Conservation (phyloP, 768 basidiomycete species). For the Pisolithus orientalis region DNA sequence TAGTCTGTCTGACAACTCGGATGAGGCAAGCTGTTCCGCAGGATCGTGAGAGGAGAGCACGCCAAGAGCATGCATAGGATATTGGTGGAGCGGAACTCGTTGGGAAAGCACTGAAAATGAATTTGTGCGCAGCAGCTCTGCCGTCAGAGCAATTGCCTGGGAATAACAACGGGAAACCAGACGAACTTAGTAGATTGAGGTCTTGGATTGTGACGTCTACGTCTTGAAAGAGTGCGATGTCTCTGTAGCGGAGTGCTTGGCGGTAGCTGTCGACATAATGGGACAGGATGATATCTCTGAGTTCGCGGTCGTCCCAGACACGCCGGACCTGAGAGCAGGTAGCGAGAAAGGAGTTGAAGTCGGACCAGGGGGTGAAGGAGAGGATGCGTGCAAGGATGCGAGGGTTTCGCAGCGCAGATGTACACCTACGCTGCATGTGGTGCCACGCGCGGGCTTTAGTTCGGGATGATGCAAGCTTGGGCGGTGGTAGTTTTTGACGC, state of each 20-base stretch:
- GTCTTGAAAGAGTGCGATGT: constrained; percentile 35
- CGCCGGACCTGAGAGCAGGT: constrained; percentile 31
- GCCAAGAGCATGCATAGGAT: constrained; percentile 62
- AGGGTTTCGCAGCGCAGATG: constrained; percentile 28
- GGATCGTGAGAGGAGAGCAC: constrained; percentile 34
- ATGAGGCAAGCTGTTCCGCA: constrained; percentile 21
- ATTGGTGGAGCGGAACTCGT: constrained; percentile 56
- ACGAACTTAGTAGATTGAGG: constrained; percentile 61
- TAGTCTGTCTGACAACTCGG: constrained; percentile 30
- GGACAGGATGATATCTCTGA: constrained; percentile 35
- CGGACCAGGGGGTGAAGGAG: constrained; percentile 28
- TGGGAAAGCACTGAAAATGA: constrained; percentile 54
- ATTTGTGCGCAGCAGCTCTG: not conserved
- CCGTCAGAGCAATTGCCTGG: constrained; percentile 3
- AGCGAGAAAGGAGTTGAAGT: constrained; percentile 34
- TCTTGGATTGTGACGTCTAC: constrained; percentile 53
- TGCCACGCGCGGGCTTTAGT: constrained; percentile 19
- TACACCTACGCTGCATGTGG: constrained; percentile 21
- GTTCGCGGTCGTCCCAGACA: constrained; percentile 25
- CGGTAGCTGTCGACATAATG: constrained; percentile 55
- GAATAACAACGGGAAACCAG: constrained; percentile 7
- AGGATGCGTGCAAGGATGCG: constrained; percentile 29
- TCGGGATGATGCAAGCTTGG: constrained; percentile 1
- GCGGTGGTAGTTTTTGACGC: not conserved
- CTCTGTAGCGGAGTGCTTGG: constrained; percentile 35